Percentiles rank a stretch among this genome's conserved stretches.
Conservation (phyloP, 176 grass and related monocot species). For the Saccharum spontaneum region DNA sequence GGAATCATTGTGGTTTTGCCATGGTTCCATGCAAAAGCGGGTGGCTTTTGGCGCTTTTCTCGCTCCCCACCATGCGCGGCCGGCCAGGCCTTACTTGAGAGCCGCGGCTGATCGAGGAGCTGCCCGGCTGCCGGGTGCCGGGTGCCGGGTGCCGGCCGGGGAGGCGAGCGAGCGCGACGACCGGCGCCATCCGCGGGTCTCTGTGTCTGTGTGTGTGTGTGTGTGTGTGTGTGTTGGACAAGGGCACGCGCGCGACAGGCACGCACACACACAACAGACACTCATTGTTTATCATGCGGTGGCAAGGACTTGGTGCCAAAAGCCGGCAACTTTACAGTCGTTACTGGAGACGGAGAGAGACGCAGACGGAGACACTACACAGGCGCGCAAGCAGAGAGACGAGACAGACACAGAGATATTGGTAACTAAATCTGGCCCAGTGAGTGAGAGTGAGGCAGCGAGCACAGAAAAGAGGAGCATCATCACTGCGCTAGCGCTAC, state of each 20-base stretch:
- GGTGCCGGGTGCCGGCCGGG: no score
- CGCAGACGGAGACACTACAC: neutral
- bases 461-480: slow-evolving; percentile 19
- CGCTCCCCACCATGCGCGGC: slow-evolving; percentile 34
- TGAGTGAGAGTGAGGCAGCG: neutral
- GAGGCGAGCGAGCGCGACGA: neutral
- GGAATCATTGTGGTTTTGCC: slow-evolving; percentile 52
- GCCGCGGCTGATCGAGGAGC: slow-evolving; percentile 2
- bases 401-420: neutral
- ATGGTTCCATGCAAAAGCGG: slow-evolving; percentile 47
- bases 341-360: neutral
- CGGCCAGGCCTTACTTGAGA: neutral
- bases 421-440: neutral
- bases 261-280: slow-evolving; percentile 22
- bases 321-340: slow-evolving; percentile 46
- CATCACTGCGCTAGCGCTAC: slow-evolving; percentile 31
- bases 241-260: slow-evolving; percentile 27
- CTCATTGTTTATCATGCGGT: slow-evolving; percentile 47
- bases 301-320: slow-evolving; percentile 36
- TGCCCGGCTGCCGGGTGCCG: slow-evolving; percentile 26
- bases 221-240: neutral
- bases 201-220: no score
- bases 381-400: neutral
- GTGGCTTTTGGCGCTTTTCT: slow-evolving; percentile 29
- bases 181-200: neutral